Conservation (phyloP, 768 basidiomycete species). For the Exidia glandulosa region DNA sequence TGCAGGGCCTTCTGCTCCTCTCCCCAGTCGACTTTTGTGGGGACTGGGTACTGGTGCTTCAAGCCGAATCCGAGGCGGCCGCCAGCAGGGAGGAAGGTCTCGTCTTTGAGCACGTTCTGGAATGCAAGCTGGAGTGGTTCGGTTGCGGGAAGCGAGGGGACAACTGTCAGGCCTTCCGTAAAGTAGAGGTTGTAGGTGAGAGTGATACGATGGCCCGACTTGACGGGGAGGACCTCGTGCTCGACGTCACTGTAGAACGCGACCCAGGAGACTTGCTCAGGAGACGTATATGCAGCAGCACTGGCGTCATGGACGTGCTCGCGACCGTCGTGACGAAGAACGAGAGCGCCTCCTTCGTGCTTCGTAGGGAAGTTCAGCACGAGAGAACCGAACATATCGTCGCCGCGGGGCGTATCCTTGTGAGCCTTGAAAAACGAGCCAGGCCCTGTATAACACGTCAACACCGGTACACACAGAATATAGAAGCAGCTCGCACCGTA, state of each 20-base stretch:
- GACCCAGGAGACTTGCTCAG: slow-evolving; percentile 20
- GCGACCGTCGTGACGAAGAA: not conserved
- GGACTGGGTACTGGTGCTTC: not conserved
- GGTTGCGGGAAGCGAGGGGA: not conserved
- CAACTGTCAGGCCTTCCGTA: not conserved
- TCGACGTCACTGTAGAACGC: slow-evolving; percentile 36
- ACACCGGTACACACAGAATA: not conserved
- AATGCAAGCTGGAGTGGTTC: slow-evolving; percentile 4
- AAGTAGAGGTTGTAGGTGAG: slow-evolving; percentile 21
- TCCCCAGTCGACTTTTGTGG: not conserved
- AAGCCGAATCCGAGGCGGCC: slow-evolving; percentile 11
- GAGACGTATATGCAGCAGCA: not conserved
- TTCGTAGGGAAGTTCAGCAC: slow-evolving; percentile 5
- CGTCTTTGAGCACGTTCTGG: slow-evolving; percentile 20
- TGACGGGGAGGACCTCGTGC: slow-evolving; percentile 34
- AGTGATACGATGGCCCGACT: slow-evolving; percentile 31
- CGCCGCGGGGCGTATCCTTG: slow-evolving; percentile 15
- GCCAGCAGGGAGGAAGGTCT: slow-evolving; percentile 26
- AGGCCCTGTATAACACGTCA: slow-evolving; percentile 4
- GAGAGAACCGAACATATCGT: slow-evolving; percentile 7
- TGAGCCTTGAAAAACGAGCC: slow-evolving; percentile 19
- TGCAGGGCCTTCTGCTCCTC: not conserved
- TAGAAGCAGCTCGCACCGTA: slow-evolving; percentile 9
- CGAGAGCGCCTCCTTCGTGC: slow-evolving; percentile 1
- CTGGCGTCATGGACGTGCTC: not conserved